Conservation (phyloP, 805 yeast genomes). For the Lipomyces japonicus region DNA sequence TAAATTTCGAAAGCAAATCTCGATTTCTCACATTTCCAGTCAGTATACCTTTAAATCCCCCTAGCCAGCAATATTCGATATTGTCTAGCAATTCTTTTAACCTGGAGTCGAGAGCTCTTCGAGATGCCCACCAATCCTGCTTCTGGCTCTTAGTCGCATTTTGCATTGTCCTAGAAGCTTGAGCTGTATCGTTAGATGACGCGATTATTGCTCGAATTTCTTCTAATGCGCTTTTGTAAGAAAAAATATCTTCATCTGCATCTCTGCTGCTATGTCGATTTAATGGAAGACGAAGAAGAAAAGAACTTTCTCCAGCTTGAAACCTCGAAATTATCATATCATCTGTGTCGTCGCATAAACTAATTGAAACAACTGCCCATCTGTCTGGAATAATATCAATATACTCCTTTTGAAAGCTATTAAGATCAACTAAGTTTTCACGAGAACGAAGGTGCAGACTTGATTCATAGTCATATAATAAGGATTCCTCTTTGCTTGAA, state of each 20-base stretch:
- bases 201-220: slow-evolving; percentile 53
- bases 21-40: slow-evolving; percentile 36
- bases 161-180: slow-evolving; percentile 12
- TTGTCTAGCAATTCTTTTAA: slow-evolving; percentile 51
- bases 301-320: slow-evolving; percentile 41
- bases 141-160: slow-evolving; percentile 44
- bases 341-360: slow-evolving; percentile 54
- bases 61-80: slow-evolving; percentile 68
- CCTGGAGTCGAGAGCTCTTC: slow-evolving; percentile 59
- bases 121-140: slow-evolving; percentile 73
- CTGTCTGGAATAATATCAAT: slow-evolving; percentile 41
- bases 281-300: slow-evolving; percentile 57
- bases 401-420: slow-evolving; percentile 22
- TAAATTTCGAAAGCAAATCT: slow-evolving; percentile 38
- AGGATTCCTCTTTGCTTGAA: slow-evolving; percentile 4
- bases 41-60: slow-evolving; percentile 70
- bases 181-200: slow-evolving; percentile 53
- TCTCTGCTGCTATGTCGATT: slow-evolving; percentile 48
- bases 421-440: slow-evolving; percentile 17
- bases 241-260: slow-evolving; percentile 42
- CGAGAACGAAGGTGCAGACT: slow-evolving; percentile 13
- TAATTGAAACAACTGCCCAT: slow-evolving; percentile 63
- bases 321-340: slow-evolving; percentile 54
- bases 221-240: slow-evolving; percentile 46
- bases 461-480: not conserved